Conservation (phyloP, 495 filamentous ascomycete genomes). For the Penicillium atrosanguineum region DNA sequence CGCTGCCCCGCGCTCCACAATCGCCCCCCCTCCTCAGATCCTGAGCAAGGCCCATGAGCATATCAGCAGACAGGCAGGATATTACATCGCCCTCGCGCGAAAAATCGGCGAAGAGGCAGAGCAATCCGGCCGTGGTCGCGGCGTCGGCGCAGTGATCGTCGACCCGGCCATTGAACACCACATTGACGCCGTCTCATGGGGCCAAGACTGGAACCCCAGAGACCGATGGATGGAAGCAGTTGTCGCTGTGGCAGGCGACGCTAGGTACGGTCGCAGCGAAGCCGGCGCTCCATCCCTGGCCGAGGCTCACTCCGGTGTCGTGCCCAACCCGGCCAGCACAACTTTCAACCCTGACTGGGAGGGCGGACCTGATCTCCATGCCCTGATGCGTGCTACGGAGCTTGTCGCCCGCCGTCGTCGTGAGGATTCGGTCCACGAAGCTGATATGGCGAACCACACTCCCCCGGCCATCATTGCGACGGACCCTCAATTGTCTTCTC, state of each 20-base stretch:
- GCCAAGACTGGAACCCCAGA: neutral
- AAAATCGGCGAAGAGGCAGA: slow-evolving; percentile 57
- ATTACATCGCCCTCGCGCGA: slow-evolving; percentile 69
- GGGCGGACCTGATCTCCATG: slow-evolving; percentile 78
- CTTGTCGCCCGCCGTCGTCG: slow-evolving; percentile 73
- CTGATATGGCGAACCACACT: neutral
- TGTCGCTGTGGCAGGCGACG: slow-evolving; percentile 76
- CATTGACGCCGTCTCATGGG: slow-evolving; percentile 23
- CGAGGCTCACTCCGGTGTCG: slow-evolving; percentile 17
- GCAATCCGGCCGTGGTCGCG: slow-evolving; percentile 58
- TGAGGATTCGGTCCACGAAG: slow-evolving; percentile 13
- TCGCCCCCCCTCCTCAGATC: slow-evolving; percentile 53
- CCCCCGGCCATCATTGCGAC: neutral
- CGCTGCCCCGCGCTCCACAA: slow-evolving; percentile 52
- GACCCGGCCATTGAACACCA: slow-evolving; percentile 48
- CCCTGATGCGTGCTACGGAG: slow-evolving; percentile 80
- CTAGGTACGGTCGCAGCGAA: slow-evolving; percentile 58
- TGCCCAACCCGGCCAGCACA: slow-evolving; percentile 29
- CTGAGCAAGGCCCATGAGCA: slow-evolving; percentile 54
- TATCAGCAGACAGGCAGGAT: slow-evolving; percentile 49
- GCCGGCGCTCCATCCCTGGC: slow-evolving; percentile 32
- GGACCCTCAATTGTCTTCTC: slow-evolving; percentile 11
- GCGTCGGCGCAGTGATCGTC: slow-evolving; percentile 80
- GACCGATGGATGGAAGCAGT: slow-evolving; percentile 42
- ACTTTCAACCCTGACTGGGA: slow-evolving; percentile 34